phyloP scores from a whole-genome alignment of 257 asterid genomes.

The Solanum gandarillasii region DNA sequence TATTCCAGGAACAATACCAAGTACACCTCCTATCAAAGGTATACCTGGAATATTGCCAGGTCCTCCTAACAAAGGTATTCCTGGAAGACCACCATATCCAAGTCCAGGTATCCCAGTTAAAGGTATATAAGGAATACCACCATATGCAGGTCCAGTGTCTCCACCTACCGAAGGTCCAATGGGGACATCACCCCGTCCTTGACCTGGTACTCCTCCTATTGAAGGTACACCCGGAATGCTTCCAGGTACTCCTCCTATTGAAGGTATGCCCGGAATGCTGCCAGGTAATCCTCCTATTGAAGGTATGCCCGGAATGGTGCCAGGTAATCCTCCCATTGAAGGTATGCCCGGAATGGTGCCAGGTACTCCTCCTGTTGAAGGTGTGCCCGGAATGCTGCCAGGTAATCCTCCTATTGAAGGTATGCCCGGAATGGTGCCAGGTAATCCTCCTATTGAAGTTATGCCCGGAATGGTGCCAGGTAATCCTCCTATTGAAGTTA shows the following conservation, averaged over 20 bases:
- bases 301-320: neutral
- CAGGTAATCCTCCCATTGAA: too few species aligned
- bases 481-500: neutral
- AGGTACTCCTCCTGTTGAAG: too few species aligned
- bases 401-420: too few species aligned
- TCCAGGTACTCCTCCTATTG: neutral
- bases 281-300: neutral
- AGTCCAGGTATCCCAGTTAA: neutral
- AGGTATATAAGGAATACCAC: neutral
- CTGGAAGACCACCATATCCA: neutral
- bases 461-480: neutral
- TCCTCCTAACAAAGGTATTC: neutral
- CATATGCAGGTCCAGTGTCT: neutral
- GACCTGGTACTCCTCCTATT: neutral
- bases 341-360: too few species aligned
- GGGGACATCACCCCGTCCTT: neutral
- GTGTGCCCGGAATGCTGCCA: too few species aligned
- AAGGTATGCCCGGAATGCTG: neutral
- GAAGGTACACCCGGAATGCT: neutral
- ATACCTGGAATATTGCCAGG: neutral
- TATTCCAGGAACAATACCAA: neutral
- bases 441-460: neutral
- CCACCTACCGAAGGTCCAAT: neutral
- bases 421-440: too few species aligned
- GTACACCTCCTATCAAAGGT: neutral